Evolutionary conservation across 768 basidiomycete genomes (phyloP), one percentile per base, ranked within the genome.

Genomic region (Lactifluus hygrophoroides): DNA sequence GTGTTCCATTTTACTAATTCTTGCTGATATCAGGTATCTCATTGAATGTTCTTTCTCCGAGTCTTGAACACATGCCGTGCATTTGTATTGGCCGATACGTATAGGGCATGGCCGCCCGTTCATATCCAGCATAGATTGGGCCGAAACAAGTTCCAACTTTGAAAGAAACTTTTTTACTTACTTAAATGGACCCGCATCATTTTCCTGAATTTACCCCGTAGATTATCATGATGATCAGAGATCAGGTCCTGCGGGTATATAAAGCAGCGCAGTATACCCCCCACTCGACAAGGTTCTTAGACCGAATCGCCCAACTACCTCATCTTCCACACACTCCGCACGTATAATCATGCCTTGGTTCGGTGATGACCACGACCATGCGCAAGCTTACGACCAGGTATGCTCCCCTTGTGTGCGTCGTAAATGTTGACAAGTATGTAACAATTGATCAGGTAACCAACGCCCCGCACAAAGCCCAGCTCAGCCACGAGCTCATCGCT

Each of bases 401-500:
- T 3, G 43, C 35, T 21, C 25, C 4, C 25, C 16, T 14, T 51
- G n/a, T n/a, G n/a, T n/a, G n/a, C n/a, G n/a, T n/a, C n/a, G n/a
- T n/a, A n/a, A n/a, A n/a, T n/a, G n/a, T n/a, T n/a, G n/a, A n/a
- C n/a, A n/a, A n/a, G n/a, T n/a, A n/a, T n/a, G n/a, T n/a, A n/a
- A n/a, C n/a, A n/a, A n/a, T 19, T 4, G 7, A 25, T n/a, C 30
- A 21, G 55, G 58, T 50, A 37, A 21, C 21, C 4, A 43, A 23
- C 11, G 19, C 42, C 11, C 21, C 42, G 51, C 84, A 85, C 74
- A 71, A 84, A 71, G 80, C 84, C 2, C 54, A 70, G 56, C 70
- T 85, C 53, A 79, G 82, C 9, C 86, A 88, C 68, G 81, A 88
- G 70, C 68, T 87, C 43, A 76, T 88, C 61, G 82, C 83, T 47